Conservation (phyloP, 345 rosid species). For the Orychophragmus violaceus region DNA sequence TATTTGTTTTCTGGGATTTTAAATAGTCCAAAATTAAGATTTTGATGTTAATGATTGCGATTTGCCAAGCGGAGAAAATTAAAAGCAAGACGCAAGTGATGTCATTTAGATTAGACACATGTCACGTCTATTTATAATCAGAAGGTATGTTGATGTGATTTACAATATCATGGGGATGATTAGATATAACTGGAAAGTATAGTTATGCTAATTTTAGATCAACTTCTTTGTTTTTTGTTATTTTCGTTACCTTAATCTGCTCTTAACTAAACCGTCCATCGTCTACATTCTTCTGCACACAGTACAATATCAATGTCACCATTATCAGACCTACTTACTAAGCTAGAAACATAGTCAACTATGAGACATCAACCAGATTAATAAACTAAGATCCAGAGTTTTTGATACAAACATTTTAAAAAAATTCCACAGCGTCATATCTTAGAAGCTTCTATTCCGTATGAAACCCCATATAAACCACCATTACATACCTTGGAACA, state of each 20-base stretch:
- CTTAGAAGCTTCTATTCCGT: conserved; percentile 5
- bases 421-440: background rate
- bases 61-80: background rate
- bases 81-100: conserved; percentile 16
- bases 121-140: no score
- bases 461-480: conserved; percentile 1
- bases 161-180: no score
- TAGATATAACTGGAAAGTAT: background rate
- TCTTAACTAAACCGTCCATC: background rate
- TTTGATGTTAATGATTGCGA: background rate
- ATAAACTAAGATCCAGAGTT: background rate
- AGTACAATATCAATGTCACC: background rate
- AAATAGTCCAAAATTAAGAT: background rate
- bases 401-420: background rate
- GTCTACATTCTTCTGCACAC: background rate
- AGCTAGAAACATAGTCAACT: background rate
- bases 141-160: no score
- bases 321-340: background rate
- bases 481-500: background rate
- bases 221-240: background rate
- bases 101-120: background rate
- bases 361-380: background rate
- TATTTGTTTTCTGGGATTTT: background rate
- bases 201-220: background rate
- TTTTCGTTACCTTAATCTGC: background rate